Evolutionary conservation across 352 stramenopile genomes (phyloP), one percentile per base, ranked within the genome.

Genomic region (Poterioochromonas sp.): DNA sequence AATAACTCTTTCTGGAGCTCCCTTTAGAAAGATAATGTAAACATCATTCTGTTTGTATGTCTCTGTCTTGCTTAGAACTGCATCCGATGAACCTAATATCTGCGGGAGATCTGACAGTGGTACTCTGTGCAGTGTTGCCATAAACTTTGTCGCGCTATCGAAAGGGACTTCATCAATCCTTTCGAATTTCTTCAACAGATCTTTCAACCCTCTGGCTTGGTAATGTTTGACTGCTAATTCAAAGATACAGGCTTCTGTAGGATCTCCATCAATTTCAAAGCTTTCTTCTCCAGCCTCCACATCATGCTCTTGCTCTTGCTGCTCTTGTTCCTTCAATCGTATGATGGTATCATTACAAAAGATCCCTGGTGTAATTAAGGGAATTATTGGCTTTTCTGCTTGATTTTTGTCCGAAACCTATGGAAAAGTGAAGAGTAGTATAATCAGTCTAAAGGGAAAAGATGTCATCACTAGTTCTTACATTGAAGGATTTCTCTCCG

Each of bases 131-230:
- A 68, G 8, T 40, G 58, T 68, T 12, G 58, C 58, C 58, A 68
- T 68, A 26, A 40, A 68, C 58, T 68, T 68, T 11, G 58, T 68
- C 12, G 58, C 26, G 29, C 26, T 40, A 68, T 68, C 58, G 34
- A 68, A 68, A 68, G 58, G 58, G 26, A 68, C 58, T 68, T 68
- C 58, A 68, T 11, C 58, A 32, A 68, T 40, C 8, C 58, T 5
- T 39, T 5, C 5, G 26, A 40, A 68, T 11, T 26, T 32, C 58
- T 35, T 68, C 12, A 68, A 37, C 58, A 5, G 26, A 18, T 32
- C 58, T 40, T 35, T 68, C 26, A 68, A 5, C 12, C 12, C 58
- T 15, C 5, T 39, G 58, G 58, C 58, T 26, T 15, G 15, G 11
- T 40, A 39, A 39, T 39, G 12, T 29, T 68, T 12, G 26, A 26